Evolutionary conservation across 2,329 filamentous ascomycete species (phyloP), one percentile per base, ranked within the genome.

Genomic region (Volutella citrinella): DNA sequence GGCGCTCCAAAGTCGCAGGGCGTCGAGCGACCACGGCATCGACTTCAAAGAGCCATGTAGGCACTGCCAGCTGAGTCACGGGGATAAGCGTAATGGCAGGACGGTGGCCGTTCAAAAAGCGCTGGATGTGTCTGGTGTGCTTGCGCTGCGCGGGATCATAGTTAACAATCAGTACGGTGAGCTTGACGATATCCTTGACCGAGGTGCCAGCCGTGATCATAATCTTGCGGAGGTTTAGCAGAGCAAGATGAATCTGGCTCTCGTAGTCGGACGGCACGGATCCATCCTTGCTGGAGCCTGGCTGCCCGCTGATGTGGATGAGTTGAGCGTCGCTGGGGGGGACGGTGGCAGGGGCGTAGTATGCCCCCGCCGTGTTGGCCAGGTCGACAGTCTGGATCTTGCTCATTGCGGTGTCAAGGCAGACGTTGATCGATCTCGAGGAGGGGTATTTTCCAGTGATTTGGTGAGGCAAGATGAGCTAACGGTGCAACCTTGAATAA

Each of bases 161-260:
- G 40, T 65, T 50, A 34, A 70, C 65, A 25, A 71, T 65, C 33
- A 61, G 68, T n/a, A 68, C 39, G 1, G 54, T 66, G 9, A 70
- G 45, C 38, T 69, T 68, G 10, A 56, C 51, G 14, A 70, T 63
- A 36, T 70, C 55, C 5, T 46, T 42, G 10, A 64, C 42, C 2
- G 45, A 42, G 6, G 64, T 56, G 1, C 64, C 63, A 2, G 61
- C 57, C 3, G 59, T 54, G 27, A 60, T 38, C 7, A 66, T 46
- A 27, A 63, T 42, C 11, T 56, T 57, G 28, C 54, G 56, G 7
- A 69, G 46, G 38, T 66, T 67, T 15, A 61, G 34, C 4, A 67
- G 47, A 1, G 61, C 54, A 0, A 67, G 56, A 19, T 65, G 57
- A 18, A 68, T 61, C 38, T 68, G 65, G 3, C 60, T 64, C 33